These are phyloP conservation scores for Pseudozyma sp. DNA, from an alignment of 1,284 basidiomycete species.

Conservation along the genomic window DNA sequence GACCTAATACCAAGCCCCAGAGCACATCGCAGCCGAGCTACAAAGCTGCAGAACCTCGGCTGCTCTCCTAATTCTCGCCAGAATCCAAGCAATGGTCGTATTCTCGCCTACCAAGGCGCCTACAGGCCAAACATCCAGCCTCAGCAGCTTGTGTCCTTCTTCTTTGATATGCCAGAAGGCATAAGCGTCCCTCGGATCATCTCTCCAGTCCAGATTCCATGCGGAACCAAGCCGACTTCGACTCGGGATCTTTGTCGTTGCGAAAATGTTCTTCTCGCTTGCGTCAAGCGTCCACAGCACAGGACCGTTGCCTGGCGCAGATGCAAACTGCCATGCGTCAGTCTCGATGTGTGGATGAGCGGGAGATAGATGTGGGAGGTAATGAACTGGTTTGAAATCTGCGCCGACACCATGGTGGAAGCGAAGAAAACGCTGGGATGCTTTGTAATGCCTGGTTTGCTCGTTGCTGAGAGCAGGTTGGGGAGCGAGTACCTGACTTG, in stretches of 20 bases:
- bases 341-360: constrained; percentile 4
- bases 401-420: background rate
- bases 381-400: background rate
- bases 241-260: constrained; percentile 9
- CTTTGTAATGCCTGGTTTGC: background rate
- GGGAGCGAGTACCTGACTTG: background rate
- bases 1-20: background rate
- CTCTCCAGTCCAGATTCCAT: constrained; percentile 1
- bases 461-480: background rate
- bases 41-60: background rate
- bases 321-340: constrained; percentile 1
- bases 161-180: constrained; percentile 4
- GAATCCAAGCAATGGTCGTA: background rate
- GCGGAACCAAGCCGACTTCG: background rate
- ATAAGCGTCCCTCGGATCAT: background rate
- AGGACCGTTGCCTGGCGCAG: background rate
- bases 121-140: background rate
- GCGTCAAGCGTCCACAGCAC: background rate
- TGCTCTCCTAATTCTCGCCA: background rate
- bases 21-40: background rate
- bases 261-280: constrained; percentile 1
- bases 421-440: background rate
- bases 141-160: background rate
- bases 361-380: background rate
- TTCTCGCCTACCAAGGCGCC: background rate